Evolutionary conservation across 768 basidiomycete genomes (phyloP).

Genomic region (Pleurotus sapidus): DNA sequence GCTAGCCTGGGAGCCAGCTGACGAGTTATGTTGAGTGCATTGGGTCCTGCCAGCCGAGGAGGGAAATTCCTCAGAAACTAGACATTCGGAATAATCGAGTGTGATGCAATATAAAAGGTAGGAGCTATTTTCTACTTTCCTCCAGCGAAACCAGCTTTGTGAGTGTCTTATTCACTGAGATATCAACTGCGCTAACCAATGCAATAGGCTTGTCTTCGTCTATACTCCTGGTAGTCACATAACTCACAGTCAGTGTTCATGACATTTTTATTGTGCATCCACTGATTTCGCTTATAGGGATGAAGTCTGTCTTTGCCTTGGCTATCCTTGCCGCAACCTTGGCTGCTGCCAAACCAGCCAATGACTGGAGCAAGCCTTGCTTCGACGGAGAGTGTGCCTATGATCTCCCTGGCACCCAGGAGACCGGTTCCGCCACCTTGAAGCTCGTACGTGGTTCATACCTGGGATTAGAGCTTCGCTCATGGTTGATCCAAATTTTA

Average conservation of each 20-base stretch:
- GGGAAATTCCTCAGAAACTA: too few relatives aligned
- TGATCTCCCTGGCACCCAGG: conserved; percentile 6
- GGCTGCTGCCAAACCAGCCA: conserved; percentile 5
- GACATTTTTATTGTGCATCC: background rate
- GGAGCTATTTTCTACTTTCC: background rate
- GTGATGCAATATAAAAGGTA: background rate
- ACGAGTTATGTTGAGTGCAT: too few relatives aligned
- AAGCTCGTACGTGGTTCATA: background rate
- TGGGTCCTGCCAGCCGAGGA: too few relatives aligned
- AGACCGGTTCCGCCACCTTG: background rate
- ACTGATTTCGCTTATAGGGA: background rate
- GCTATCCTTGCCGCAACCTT: background rate
- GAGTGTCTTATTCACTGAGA: background rate
- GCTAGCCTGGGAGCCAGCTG: too few relatives aligned
- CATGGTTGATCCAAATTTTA: background rate
- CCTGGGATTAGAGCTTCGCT: background rate
- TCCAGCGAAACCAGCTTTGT: background rate
- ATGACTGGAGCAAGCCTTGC: conserved; percentile 24
- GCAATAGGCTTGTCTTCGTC: background rate
- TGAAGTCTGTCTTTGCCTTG: background rate
- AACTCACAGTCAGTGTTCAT: background rate
- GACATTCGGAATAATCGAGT: too few relatives aligned
- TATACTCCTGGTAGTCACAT: background rate
- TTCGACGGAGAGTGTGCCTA: conserved; percentile 21
- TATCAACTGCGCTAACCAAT: background rate